These are phyloP conservation scores for Fusarium sp. DNA, from an alignment of 2,329 filamentous ascomycete genomes.

Conservation along the genomic window DNA sequence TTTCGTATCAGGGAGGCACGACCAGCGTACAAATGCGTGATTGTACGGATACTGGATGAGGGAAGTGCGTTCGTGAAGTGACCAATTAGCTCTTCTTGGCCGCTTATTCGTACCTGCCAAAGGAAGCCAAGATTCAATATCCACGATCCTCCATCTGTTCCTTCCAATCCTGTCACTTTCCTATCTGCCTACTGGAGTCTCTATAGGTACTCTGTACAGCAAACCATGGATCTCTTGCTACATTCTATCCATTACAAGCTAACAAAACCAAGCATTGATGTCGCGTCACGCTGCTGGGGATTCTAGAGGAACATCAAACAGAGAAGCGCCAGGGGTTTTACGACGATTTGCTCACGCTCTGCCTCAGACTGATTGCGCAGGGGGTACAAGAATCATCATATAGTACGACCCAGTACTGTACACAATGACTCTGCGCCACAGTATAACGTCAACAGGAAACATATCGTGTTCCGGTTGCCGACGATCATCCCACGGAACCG, in stretches of 20 bases:
- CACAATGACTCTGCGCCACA: constrained; percentile 18
- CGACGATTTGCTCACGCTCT: constrained; percentile 6
- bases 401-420: background rate
- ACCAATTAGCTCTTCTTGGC: background rate
- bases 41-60: background rate
- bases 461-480: constrained; percentile 29
- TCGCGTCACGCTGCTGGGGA: constrained; percentile 1
- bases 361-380: constrained; percentile 35
- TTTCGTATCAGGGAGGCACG: constrained; percentile 19
- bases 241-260: constrained; percentile 12
- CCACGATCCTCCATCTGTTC: constrained; percentile 6
- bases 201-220: background rate
- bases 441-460: constrained; percentile 33
- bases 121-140: background rate
- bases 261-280: constrained; percentile 5
- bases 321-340: constrained; percentile 8
- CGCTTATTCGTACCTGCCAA: background rate
- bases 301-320: constrained; percentile 4
- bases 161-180: constrained; percentile 9
- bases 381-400: constrained; percentile 1
- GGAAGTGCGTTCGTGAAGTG: background rate
- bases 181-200: background rate
- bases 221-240: background rate
- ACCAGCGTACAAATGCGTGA: constrained; percentile 1
- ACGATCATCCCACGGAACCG: constrained; percentile 23